Evolutionary conservation across 2,329 filamentous ascomycete genomes (phyloP), one percentile per base, ranked within the genome.

Genomic region (Drechmeria coniospora): DNA sequence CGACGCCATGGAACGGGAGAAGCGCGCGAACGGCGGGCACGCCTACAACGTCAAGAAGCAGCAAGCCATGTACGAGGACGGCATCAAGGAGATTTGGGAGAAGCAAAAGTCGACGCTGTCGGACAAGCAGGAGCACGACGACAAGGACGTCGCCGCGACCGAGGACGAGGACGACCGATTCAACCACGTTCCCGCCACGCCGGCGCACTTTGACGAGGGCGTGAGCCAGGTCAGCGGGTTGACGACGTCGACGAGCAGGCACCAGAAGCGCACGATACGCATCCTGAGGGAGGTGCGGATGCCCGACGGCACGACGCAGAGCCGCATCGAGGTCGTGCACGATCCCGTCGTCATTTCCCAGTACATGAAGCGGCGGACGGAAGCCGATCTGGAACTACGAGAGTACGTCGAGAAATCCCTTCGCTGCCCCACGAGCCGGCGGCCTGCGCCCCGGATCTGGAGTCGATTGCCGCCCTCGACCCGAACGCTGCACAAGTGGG

Each of bases 31-130:
- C 37, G 84, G 84, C 30, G 90, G 90, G 0, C 90, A 98, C 54
- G 86, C 82, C 41, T 98, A 98, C 59, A 98, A 98, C 38, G 90
- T 98, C 34, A 90, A 87, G 46, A 77, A 81, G 39, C 90, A 98
- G 50, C 83, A 95, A 45, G 76, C 74, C 36, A 79, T 83, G 42
- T 98, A 98, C 49, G 83, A 92, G 40, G 77, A 86, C 29, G 83
- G 83, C 14, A 94, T 98, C 40, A 72, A 76, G 31, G 74, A 81
- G 34, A 94, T 95, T 35, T 98, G 90, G 90, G 76, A 83, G 34
- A 75, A 79, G 39, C 87, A 95, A 50, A 82, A 79, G 50, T 57
- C 68, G 10, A 87, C 78, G 28, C 62, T 95, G 6, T 75, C 75
- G 6, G 79, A 90, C 32, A 59, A 59, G 1, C 67, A 76, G 25